Evolutionary conservation across 176 grass and related monocot genomes (phyloP), one percentile per base, ranked within the genome.

Genomic region (Eragrostis curvula): DNA sequence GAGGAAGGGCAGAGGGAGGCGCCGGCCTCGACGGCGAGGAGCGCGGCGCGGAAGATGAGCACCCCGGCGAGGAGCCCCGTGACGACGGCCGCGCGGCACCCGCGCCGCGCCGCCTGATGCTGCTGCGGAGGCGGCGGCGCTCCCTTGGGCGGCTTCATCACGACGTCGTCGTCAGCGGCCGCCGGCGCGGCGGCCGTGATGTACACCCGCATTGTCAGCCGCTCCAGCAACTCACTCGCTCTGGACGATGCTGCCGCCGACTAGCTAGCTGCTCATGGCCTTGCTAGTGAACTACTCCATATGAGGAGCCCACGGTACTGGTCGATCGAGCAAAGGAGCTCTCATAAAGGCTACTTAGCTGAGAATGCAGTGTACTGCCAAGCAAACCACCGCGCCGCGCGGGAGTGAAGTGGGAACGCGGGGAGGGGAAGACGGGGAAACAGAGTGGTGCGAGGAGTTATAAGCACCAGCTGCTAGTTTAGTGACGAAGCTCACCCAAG

Each of bases 21-120:
- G 20, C 93, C 91, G 49, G 93, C 83, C 58, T 99, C 97, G 50
- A 99, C 56, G 53, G 87, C 87, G 71, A 99, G 89, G 66, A 99
- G 92, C 21, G 87, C 93, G 47, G 89, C 63, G 51, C 97, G 86
- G 62, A 96, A 81, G 85, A 99, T 83, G 57, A 99, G 91, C 81
- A 96, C 62, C 3, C 88, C 93, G 9, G 87, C 87, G n/a, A 96
- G 59, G 82, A 99, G 77, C 32, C 84, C 89, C 76, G 91, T 79
- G 21, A 85, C 89, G 18, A 94, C 44, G 6, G 52, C 48, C 29
- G 93, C 84, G 2, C 97, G 91, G 49, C 58, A 90, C 0, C 86
- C 71, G 59, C 83, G 83, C 48, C 92, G 78, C 74, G 85, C 48
- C 41, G 43, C 73, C 29, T 66, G 82, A 71, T 25, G 51, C 17